Base-by-base conservation (phyloP, 352 stramenopile genomes). In the Phytophthora hybrid region DNA sequence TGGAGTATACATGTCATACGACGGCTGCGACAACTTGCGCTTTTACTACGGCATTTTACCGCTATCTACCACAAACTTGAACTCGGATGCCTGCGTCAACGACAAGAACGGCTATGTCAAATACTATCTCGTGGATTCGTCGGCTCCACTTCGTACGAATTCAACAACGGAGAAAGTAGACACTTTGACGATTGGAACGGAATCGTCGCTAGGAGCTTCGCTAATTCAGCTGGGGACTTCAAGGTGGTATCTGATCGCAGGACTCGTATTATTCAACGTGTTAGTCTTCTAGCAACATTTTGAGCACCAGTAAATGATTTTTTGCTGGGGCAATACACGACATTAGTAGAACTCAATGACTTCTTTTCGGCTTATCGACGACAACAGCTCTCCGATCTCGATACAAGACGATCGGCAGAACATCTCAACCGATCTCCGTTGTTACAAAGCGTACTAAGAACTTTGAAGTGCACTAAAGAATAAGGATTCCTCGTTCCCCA, bases 81-180 rank as follows among this genome's bases (percentile, higher is more conserved):
- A 51, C 18, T 51, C 44, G 2, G 44, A 18, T 9, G 44, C 19
- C 44, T 51, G 44, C 44, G 18, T 51, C 44, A 51, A 21, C 18
- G 44, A 51, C 44, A 51, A 51, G 44, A 51, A 51, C 44, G 44
- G 44, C 16, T 51, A 51, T 18, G 44, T 51, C 44, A 51, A 51
- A 18, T 51, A 51, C 7, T 51, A 23, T 19, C 44, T 51, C 14
- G 44, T 51, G 44, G 44, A 51, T 21, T 51, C 18, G 18, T 21
- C 44, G 9, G 10, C 44, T 7, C 44, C 44, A 10, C 18, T 51
- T 10, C 44, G 14, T 51, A 23, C 44, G 44, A 51, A 51, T 18
- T 4, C 44, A 21, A 21, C 16, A 5, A 19, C 44, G 18, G 44
- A 51, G 44, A 51, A 51, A 51, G 44, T 51, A 8, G 44, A 51